Evolutionary conservation across 352 stramenopile species (phyloP).

Genomic region (Globisporangium acanthophoron): DNA sequence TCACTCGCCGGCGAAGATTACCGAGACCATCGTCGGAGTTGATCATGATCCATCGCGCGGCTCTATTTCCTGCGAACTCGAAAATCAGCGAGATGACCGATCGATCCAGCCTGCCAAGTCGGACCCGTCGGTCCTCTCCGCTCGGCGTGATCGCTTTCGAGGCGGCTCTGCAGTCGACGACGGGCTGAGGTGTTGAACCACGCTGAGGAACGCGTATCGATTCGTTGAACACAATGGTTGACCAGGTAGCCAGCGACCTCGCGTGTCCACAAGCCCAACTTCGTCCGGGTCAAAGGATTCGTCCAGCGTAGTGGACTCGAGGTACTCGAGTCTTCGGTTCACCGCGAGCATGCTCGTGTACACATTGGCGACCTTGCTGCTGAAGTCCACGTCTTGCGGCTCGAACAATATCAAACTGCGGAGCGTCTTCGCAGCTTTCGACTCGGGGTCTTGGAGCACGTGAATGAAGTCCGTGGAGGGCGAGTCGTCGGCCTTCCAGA

Average conservation of each 20-base stretch:
- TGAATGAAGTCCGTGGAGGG: neutral
- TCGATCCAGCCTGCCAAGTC: too few species aligned
- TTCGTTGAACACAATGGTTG: neutral
- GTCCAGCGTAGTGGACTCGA: neutral
- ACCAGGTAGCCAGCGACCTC: neutral
- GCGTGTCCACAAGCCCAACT: too few species aligned
- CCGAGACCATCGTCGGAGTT: too few species aligned
- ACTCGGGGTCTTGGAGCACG: neutral
- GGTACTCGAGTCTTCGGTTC: neutral
- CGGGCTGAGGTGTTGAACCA: neutral
- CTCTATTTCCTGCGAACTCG: too few species aligned
- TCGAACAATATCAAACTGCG: neutral
- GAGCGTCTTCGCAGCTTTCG: neutral
- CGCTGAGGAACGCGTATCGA: neutral
- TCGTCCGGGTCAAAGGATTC: too few species aligned
- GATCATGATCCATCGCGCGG: too few species aligned
- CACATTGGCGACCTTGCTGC: neutral
- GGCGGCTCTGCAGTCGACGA: neutral
- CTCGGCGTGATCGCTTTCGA: neutral
- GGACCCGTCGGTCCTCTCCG: too few species aligned
- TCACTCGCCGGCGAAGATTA: too few species aligned
- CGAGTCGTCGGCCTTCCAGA: neutral
- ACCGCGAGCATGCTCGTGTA: neutral
- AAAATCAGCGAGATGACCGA: too few species aligned
- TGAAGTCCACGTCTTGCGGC: too few species aligned